A percentile compares a stretch with the other conserved stretches of the same genome.
These are phyloP conservation scores for Haematococcus sp. DNA, from an alignment of 139 green algal species.

Conservation along the genomic window DNA sequence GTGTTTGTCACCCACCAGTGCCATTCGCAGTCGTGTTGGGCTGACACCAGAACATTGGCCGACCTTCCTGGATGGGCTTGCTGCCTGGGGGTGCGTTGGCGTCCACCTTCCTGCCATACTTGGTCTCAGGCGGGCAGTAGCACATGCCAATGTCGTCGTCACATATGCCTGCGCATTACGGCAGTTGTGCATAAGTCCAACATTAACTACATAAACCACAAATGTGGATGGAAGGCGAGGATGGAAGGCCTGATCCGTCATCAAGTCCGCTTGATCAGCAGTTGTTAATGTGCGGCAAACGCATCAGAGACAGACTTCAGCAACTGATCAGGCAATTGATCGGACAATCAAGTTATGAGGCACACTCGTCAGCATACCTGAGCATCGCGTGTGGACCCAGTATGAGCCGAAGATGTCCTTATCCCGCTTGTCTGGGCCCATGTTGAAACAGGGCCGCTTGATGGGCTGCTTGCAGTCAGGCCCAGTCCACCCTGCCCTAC, in stretches of 20 bases:
- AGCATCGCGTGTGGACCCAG: conserved; percentile 32
- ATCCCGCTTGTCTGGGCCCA: conserved; percentile 44
- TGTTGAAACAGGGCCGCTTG: conserved; percentile 50
- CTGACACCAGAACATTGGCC: conserved; percentile 3
- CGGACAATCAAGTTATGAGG: no score
- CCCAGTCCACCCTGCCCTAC: conserved; percentile 40
- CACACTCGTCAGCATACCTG: conserved; percentile 1
- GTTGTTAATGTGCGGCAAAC: no score
- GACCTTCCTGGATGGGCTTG: conserved; percentile 10
- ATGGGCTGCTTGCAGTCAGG: conserved; percentile 35
- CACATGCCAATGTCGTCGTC: conserved; percentile 53
- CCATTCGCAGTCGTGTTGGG: no score
- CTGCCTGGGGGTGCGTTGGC: conserved; percentile 1
- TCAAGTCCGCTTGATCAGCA: no score
- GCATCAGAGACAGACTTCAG: no score
- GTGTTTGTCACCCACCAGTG: no score
- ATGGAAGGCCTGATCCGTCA: no score
- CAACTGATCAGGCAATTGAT: no score
- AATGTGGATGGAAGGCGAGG: no score
- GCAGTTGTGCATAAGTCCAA: no score
- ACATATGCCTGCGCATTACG: conserved; percentile 55
- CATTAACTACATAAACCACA: background rate
- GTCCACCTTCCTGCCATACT: conserved; percentile 24
- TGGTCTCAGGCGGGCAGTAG: conserved; percentile 49
- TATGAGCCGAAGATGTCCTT: conserved; percentile 6